phyloP scores from a whole-genome alignment of 1,284 basidiomycete genomes.

The Caloboletus firmus region DNA sequence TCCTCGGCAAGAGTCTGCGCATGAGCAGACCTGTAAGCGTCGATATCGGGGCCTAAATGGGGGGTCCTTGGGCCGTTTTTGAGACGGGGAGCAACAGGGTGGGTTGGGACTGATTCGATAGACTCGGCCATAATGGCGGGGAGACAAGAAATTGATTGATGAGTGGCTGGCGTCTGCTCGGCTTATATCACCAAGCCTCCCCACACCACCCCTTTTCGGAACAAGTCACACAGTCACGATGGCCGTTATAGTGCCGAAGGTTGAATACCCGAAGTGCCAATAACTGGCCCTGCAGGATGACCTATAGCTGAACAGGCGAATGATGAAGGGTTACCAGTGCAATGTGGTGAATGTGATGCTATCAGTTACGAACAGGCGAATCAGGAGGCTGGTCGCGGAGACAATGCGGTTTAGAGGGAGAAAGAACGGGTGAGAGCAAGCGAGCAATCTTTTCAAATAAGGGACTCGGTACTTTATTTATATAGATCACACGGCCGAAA shows the following conservation, averaged over 20 bases:
- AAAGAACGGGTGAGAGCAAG: constrained; percentile 22
- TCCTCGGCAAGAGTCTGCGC: constrained; percentile 70
- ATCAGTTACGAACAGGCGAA: background rate
- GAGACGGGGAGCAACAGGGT: constrained; percentile 73
- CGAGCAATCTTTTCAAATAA: background rate
- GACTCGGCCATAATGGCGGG: constrained; percentile 30
- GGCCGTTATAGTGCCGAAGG: background rate
- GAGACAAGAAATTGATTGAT: background rate
- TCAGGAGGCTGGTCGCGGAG: constrained; percentile 12
- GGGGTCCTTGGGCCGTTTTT: constrained; percentile 59
- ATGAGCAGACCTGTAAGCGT: constrained; percentile 72
- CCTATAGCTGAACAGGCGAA: background rate
- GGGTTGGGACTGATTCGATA: constrained; percentile 36
- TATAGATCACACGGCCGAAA: background rate
- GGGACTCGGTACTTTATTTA: background rate
- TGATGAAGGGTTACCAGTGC: too few relatives aligned
- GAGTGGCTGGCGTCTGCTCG: background rate
- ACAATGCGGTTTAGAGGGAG: constrained; percentile 24
- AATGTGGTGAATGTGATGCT: too few relatives aligned
- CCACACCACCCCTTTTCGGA: constrained; percentile 16
- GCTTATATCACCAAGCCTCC: constrained; percentile 21
- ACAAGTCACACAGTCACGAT: constrained; percentile 19
- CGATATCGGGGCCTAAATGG: constrained; percentile 74
- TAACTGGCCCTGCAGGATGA: background rate
- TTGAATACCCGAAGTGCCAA: background rate